Base-by-base conservation (phyloP, 768 basidiomycete species). In the Asterophora parasitica region DNA sequence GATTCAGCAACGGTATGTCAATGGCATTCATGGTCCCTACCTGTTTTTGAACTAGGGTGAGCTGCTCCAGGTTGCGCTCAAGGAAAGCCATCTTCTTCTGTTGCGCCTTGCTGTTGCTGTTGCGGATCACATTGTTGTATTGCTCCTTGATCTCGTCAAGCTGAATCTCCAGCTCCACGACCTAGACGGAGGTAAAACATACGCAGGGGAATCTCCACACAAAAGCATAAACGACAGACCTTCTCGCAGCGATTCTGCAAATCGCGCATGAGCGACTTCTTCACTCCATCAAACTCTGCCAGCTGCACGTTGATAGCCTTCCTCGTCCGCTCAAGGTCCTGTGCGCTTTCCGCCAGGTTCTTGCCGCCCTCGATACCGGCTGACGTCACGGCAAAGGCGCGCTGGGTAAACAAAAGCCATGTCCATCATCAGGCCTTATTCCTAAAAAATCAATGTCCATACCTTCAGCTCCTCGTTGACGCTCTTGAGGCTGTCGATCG, bases 61-160 rank as follows among this genome's bases (percentile, higher is more conserved):
- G 71, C 62, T 95, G 92, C 61, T 97, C 94, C 44, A 99, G 72
- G 62, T 98, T 99, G 44, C 95, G 87, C 63, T 97, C 93, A 46
- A 99, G 69, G 79, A 97, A 96, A 10, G 92, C 90, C 88, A 98
- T 94, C 79, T 98, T 97, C 81, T 95, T 94, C 71, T 95, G 92
- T 58, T 99, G 96, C 6, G 95, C 92, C 66, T 95, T 94, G 67
- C 88, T 93, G 68, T 98, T 98, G 72, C 92, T 94, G 65, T 96
- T 96, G 53, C 92, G 87, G 59, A 96, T 93, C 50, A 98, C 92
- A 63, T 94, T 95, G 73, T 93, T 95, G 70, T 99, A 99, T 63
- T 98, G 94, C 68, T 99, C 96, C 66, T 90, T 91, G 66, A 96
- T 92, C 64, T 99, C 96, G 61, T 98, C 96, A 28, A 99, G 74